Evolutionary conservation across 768 basidiomycete genomes (phyloP).

Genomic region (Agaricus bisporus): DNA sequence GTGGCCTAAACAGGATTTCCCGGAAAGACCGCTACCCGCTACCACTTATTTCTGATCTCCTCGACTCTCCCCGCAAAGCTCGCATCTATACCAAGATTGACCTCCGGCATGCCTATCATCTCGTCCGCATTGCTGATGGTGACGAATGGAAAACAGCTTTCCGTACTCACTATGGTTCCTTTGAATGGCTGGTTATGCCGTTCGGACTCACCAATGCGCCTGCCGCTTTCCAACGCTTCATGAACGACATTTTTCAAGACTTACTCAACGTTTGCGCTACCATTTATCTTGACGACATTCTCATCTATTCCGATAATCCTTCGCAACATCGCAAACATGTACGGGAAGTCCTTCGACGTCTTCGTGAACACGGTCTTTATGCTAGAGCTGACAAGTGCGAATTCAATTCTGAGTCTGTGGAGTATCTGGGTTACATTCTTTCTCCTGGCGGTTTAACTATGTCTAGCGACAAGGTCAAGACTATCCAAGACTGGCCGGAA

Average conservation of each 20-base stretch:
- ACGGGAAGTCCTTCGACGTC: conserved; percentile 22
- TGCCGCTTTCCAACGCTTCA: conserved; percentile 29
- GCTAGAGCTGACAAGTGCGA: conserved; percentile 27
- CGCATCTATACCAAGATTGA: conserved; percentile 31
- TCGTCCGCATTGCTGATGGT: conserved; percentile 27
- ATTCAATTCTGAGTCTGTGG: conserved; percentile 23
- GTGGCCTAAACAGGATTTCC: conserved; percentile 23
- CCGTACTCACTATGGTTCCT: conserved; percentile 25
- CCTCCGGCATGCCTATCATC: conserved; percentile 28
- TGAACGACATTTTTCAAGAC: conserved; percentile 27
- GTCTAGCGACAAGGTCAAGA: too few relatives aligned
- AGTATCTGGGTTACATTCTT: conserved; percentile 34
- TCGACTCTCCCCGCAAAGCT: too few relatives aligned
- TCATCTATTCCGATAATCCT: conserved; percentile 26
- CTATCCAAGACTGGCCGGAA: too few relatives aligned
- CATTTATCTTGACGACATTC: conserved; percentile 33
- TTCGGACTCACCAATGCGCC: conserved; percentile 28
- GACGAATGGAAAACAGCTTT: conserved; percentile 33
- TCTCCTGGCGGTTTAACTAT: conserved; percentile 16
- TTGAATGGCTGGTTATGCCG: conserved; percentile 32
- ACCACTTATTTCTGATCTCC: conserved; percentile 25
- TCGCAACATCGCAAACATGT: conserved; percentile 22
- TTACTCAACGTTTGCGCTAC: conserved; percentile 23
- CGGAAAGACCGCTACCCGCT: conserved; percentile 30
- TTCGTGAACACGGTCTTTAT: conserved; percentile 20